phyloP scores from a whole-genome alignment of 2,329 filamentous ascomycete genomes.

The Nigrospora oryzae region DNA sequence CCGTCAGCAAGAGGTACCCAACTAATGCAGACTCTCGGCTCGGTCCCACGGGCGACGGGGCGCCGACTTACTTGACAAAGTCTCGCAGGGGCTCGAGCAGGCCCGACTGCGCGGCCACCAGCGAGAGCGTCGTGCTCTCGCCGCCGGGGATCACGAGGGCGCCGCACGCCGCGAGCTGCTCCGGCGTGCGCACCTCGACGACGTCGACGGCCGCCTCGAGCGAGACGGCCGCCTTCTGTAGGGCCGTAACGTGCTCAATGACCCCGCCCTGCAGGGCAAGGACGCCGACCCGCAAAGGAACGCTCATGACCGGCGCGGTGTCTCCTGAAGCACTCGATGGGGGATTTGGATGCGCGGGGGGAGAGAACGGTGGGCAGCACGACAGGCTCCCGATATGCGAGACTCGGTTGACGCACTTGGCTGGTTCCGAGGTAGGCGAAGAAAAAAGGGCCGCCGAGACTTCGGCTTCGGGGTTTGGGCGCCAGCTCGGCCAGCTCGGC shows the following conservation, averaged over 20 bases:
- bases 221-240: slow-evolving; percentile 53
- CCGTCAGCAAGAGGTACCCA: not conserved
- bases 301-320: slow-evolving; percentile 2
- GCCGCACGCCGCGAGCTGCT: slow-evolving; percentile 65
- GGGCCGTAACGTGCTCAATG: slow-evolving; percentile 72
- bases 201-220: slow-evolving; percentile 40
- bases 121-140: slow-evolving; percentile 87
- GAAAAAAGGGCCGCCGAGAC: too few species aligned
- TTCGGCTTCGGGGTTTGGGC: too few species aligned
- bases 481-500: too few species aligned
- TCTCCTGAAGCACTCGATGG: too few species aligned
- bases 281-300: slow-evolving; percentile 46
- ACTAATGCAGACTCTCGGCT: too few species aligned
- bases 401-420: too few species aligned
- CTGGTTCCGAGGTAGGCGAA: too few species aligned
- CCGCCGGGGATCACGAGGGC: slow-evolving; percentile 87
- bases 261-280: slow-evolving; percentile 87
- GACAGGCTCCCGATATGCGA: too few species aligned
- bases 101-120: slow-evolving; percentile 74
- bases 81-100: slow-evolving; percentile 76
- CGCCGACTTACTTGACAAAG: slow-evolving; percentile 71
- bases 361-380: too few species aligned
- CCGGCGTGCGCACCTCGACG: slow-evolving; percentile 69
- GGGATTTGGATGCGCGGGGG: too few species aligned
- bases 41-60: not conserved